Conservation (phyloP, 106 monocot genomes). For the Hemerocallis citrina region DNA sequence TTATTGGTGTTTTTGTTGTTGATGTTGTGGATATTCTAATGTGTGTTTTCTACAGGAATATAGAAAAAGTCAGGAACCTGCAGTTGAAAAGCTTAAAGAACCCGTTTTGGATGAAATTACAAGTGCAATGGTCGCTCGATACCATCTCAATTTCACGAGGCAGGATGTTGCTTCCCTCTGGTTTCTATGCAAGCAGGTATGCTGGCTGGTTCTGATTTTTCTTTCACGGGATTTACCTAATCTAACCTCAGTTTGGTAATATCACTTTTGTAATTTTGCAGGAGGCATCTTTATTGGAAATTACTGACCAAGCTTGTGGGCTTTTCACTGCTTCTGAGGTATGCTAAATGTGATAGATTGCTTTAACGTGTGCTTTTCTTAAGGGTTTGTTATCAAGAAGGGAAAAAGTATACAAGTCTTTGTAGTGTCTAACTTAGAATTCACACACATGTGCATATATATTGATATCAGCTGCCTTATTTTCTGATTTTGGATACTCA, state of each 20-base stretch:
- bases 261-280: slow-evolving; percentile 16
- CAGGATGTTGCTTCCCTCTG: slow-evolving; percentile 80
- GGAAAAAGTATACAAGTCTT: neutral
- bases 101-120: slow-evolving; percentile 69
- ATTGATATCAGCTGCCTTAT: neutral
- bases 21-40: slow-evolving; percentile 7
- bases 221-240: neutral
- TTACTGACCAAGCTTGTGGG: slow-evolving; percentile 84
- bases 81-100: slow-evolving; percentile 80
- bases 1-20: no score
- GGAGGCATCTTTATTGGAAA: slow-evolving; percentile 93
- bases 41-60: slow-evolving; percentile 40
- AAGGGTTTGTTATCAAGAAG: neutral
- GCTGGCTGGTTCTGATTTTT: neutral
- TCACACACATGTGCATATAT: no score
- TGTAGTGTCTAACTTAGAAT: no score
- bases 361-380: neutral
- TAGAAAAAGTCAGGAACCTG: slow-evolving; percentile 73
- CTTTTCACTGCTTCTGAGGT: slow-evolving; percentile 87
- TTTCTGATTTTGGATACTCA: neutral
- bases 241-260: neutral
- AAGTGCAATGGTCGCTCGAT: slow-evolving; percentile 33
- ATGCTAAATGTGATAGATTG: neutral
- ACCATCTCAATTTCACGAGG: slow-evolving; percentile 64
- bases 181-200: slow-evolving; percentile 99